Base-by-base conservation (phyloP, 345 rosid genomes). In the Boechera retrofracta region DNA sequence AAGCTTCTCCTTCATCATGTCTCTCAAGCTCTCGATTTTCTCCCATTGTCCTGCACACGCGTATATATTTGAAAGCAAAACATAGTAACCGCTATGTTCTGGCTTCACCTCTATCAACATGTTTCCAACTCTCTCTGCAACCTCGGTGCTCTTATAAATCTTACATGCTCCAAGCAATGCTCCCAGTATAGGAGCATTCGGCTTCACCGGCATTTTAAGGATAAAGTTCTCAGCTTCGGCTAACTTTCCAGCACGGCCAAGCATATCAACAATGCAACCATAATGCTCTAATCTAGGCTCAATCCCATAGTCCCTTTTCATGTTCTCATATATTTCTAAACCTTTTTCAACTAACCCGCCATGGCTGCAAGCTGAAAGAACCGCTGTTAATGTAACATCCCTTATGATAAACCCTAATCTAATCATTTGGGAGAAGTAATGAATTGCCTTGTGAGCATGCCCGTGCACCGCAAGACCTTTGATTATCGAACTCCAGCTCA, bases 111-210 rank as follows among this genome's bases (percentile, higher is more conserved):
- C 84, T 73, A 87, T 82, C 79, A 88, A 60, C 77, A 77, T 79
- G 74, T 83, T 85, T 39, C 92, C 92, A 5, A 80, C 80, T 78
- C 90, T 83, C 66, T 86, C 90, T 36, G 86, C 95, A 3, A 89
- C 79, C n/a, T 86, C 87, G 12, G 84, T 64, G 26, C 87, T 88
- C 39, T 64, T 87, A 80, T 91, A 81, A 26, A 86, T 89, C 85
- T 86, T 73, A 75, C 97, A 91, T 59, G 95, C 97, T 52, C 93
- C 95, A 5, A 89, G 84, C 56, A 91, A 76, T 8, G 97, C 93
- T n/a, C 93, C 95, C 83, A 87, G 87, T 47, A 89, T 80, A 2
- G 89, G 90, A 5, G 89, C 89, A 64, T 82, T 91, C 6, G 93
- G 88, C 81, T 88, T 84, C 71, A 87, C 67, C 0, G 90, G 95